Conservation (phyloP, 2,329 filamentous ascomycete genomes). For the Neonectria hederae region DNA sequence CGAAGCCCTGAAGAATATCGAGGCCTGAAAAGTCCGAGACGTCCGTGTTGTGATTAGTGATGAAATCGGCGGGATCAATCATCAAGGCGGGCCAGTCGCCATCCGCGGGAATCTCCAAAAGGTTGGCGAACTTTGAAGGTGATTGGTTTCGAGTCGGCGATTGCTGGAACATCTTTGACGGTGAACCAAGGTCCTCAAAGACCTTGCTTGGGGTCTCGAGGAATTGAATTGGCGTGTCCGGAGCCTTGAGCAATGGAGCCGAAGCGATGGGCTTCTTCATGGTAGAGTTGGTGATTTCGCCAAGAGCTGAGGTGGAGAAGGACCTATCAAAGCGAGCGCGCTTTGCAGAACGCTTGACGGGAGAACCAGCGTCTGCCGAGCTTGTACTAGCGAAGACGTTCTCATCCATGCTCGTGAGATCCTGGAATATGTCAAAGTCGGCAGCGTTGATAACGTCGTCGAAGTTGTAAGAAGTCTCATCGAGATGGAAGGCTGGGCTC, state of each 20-base stretch:
- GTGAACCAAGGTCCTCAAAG: constrained; percentile 64
- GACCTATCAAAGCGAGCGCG: constrained; percentile 72
- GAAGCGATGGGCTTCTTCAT: constrained; percentile 62
- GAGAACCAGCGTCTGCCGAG: constrained; percentile 67
- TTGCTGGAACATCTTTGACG: constrained; percentile 59
- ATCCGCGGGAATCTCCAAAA: constrained; percentile 49
- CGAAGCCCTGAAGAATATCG: constrained; percentile 79
- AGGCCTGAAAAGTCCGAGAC: constrained; percentile 67
- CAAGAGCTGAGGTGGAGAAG: constrained; percentile 68
- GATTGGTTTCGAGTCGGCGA: constrained; percentile 53
- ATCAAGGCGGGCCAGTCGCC: constrained; percentile 51
- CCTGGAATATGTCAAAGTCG: constrained; percentile 72
- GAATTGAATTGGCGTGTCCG: constrained; percentile 50
- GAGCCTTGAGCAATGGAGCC: constrained; percentile 60
- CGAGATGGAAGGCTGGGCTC: constrained; percentile 74
- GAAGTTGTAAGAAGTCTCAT: constrained; percentile 62
- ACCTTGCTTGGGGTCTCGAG: constrained; percentile 68
- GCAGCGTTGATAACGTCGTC: constrained; percentile 59
- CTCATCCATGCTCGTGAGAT: constrained; percentile 45
- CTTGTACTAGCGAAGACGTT: constrained; percentile 52
- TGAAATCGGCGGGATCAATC: constrained; percentile 53
- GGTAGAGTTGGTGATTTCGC: constrained; percentile 65
- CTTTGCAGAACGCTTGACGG: constrained; percentile 69
- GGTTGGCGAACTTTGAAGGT: constrained; percentile 59
- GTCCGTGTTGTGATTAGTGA: constrained; percentile 59